A percentile compares a stretch with the other conserved stretches of the same genome.
Evolutionary conservation across 2,329 filamentous ascomycete species (phyloP).

Genomic region (Domatiomyces catenatus): DNA sequence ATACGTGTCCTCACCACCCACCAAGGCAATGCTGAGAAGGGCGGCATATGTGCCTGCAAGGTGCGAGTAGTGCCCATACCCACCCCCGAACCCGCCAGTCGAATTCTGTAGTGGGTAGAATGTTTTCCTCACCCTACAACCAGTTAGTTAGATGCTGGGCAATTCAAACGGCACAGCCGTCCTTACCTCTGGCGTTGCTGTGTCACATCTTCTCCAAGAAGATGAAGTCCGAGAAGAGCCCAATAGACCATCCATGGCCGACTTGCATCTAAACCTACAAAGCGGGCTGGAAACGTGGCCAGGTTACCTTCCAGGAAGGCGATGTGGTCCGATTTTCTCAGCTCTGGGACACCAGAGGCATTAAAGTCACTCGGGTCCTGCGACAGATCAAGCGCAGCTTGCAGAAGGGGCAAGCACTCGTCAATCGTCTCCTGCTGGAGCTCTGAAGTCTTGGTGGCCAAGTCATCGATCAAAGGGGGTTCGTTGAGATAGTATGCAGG

Average conservation of each 20-base stretch:
- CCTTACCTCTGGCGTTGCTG: slow-evolving; percentile 48
- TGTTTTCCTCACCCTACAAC: slow-evolving; percentile 48
- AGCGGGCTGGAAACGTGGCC: slow-evolving; percentile 50
- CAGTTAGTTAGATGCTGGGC: background rate
- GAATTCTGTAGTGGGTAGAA: slow-evolving; percentile 68
- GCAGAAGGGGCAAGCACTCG: slow-evolving; percentile 53
- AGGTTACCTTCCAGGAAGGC: slow-evolving; percentile 35
- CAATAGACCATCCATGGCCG: slow-evolving; percentile 93
- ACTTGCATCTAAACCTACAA: slow-evolving; percentile 66
- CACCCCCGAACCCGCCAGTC: slow-evolving; percentile 77
- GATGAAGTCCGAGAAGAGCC: slow-evolving; percentile 59
- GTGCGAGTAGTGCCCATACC: slow-evolving; percentile 75
- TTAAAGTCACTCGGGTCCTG: slow-evolving; percentile 43
- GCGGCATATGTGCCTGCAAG: slow-evolving; percentile 78
- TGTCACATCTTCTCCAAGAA: slow-evolving; percentile 59
- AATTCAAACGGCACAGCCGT: background rate
- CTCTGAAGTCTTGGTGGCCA: slow-evolving; percentile 52
- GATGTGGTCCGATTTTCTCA: slow-evolving; percentile 48
- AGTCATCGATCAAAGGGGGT: slow-evolving; percentile 49
- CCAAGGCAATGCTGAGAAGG: slow-evolving; percentile 60
- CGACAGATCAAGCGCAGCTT: slow-evolving; percentile 25
- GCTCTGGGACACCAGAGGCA: slow-evolving; percentile 53
- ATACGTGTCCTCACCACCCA: slow-evolving; percentile 60
- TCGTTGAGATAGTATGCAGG: slow-evolving; percentile 28
- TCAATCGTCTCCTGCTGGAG: slow-evolving; percentile 54